These are phyloP conservation scores for Xanthoconium stramineum DNA, from an alignment of 768 basidiomycete species.

Conservation along the genomic window DNA sequence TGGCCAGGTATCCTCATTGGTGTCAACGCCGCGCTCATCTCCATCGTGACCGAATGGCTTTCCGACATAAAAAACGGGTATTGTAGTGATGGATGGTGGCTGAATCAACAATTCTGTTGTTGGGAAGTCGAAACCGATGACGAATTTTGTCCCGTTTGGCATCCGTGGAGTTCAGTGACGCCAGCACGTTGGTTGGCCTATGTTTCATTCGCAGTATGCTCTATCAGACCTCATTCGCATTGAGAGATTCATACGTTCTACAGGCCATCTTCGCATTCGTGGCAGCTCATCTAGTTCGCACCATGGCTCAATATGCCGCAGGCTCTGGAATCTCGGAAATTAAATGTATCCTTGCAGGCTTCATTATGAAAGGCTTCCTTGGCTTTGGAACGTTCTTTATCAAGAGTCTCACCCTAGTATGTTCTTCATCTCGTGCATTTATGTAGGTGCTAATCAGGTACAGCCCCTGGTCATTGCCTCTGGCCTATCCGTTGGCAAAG, in stretches of 20 bases:
- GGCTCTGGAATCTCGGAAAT: conserved; percentile 99
- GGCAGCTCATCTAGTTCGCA: conserved; percentile 84
- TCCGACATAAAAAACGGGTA: conserved; percentile 98
- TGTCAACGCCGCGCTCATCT: conserved; percentile 89
- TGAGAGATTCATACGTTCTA: conserved; percentile 2
- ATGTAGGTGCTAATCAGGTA: conserved; percentile 13
- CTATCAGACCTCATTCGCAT: not conserved
- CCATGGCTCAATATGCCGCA: conserved; percentile 91
- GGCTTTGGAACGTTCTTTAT: conserved; percentile 87
- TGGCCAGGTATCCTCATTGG: conserved; percentile 82
- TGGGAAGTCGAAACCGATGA: conserved; percentile 90
- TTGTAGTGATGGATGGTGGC: conserved; percentile 96
- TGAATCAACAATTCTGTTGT: conserved; percentile 97
- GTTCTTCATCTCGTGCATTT: conserved; percentile 26
- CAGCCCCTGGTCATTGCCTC: conserved; percentile 97
- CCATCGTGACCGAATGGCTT: conserved; percentile 95
- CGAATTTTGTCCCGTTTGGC: conserved; percentile 88
- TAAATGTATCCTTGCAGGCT: conserved; percentile 95
- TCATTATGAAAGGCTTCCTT: conserved; percentile 94
- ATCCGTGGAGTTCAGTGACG: conserved; percentile 75
- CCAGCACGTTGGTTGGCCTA: conserved; percentile 81
- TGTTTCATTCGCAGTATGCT: conserved; percentile 81
- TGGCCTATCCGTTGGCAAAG: conserved; percentile 95
- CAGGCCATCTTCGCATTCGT: conserved; percentile 81
- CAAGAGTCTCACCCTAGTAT: conserved; percentile 89